phyloP scores from a whole-genome alignment of 2,329 filamentous ascomycete species.

The Annulohypoxylon truncatum region DNA sequence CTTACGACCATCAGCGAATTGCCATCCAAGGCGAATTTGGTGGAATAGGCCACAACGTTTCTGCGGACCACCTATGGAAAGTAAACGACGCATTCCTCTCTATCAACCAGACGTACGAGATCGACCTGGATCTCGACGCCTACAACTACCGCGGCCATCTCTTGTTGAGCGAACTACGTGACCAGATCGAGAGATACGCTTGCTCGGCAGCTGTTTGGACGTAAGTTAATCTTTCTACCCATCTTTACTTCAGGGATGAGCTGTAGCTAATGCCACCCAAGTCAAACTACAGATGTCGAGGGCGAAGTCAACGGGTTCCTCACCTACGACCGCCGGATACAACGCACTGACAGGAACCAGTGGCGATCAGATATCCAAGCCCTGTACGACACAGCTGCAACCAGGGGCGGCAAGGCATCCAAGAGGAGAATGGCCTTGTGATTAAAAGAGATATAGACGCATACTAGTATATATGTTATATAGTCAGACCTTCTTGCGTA shows the following conservation, averaged over 20 bases:
- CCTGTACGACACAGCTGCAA: slow-evolving; percentile 66
- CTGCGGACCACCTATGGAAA: slow-evolving; percentile 74
- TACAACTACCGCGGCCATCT: slow-evolving; percentile 75
- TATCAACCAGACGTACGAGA: slow-evolving; percentile 76
- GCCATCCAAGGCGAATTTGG: slow-evolving; percentile 79
- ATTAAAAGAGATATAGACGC: slow-evolving; percentile 7
- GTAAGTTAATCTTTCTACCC: slow-evolving; percentile 33
- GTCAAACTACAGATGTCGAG: slow-evolving; percentile 78
- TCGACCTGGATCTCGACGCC: slow-evolving; percentile 65
- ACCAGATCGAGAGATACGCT: slow-evolving; percentile 68
- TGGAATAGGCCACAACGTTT: slow-evolving; percentile 73
- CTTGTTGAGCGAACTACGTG: slow-evolving; percentile 70
- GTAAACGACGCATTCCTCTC: slow-evolving; percentile 66
- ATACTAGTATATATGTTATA: slow-evolving; percentile 9
- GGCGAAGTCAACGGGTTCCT: slow-evolving; percentile 79
- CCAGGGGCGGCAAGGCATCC: slow-evolving; percentile 33
- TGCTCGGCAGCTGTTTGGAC: slow-evolving; percentile 79
- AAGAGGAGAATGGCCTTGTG: slow-evolving; percentile 22
- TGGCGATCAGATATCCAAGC: slow-evolving; percentile 71
- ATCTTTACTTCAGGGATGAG: background rate
- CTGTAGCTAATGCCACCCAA: slow-evolving; percentile 19
- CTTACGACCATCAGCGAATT: slow-evolving; percentile 69
- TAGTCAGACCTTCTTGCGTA: slow-evolving; percentile 14
- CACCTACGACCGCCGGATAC: slow-evolving; percentile 73
- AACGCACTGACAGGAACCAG: slow-evolving; percentile 66